Conservation (phyloP, 2,329 filamentous ascomycete species). For the Xylaria multiplex region DNA sequence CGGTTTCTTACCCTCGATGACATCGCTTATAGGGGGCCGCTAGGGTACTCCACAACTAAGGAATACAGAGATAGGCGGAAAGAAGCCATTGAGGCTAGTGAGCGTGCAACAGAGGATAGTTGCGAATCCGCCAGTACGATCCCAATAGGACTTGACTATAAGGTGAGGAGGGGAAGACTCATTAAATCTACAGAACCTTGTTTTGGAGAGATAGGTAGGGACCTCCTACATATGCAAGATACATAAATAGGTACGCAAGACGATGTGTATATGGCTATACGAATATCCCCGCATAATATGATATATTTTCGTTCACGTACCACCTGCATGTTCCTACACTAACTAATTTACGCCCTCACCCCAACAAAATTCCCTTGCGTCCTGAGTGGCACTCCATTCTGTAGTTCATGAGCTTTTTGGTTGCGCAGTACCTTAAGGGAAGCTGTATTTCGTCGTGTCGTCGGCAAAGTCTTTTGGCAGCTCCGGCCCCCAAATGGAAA, state of each 20-base stretch:
- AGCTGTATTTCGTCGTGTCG: slow-evolving; percentile 31
- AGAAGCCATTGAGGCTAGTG: slow-evolving; percentile 20
- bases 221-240: too few relatives aligned
- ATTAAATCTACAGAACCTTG: not conserved
- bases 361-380: not conserved
- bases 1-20: slow-evolving; percentile 35
- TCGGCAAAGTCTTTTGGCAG: slow-evolving; percentile 37
- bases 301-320: not conserved
- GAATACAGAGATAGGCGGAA: not conserved
- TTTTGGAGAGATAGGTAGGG: not conserved
- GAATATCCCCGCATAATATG: not conserved
- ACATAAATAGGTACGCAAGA: too few relatives aligned
- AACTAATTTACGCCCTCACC: too few relatives aligned
- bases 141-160: not conserved
- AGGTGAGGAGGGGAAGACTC: not conserved
- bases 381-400: not conserved
- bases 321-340: too few relatives aligned
- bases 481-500: slow-evolving; percentile 41
- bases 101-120: not conserved
- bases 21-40: slow-evolving; percentile 18
- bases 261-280: not conserved
- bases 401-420: not conserved
- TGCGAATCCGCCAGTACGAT: not conserved
- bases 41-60: not conserved
- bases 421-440: not conserved